Evolutionary conservation across 2,329 filamentous ascomycete genomes (phyloP).

Genomic region (Chaetothyriales sp.): DNA sequence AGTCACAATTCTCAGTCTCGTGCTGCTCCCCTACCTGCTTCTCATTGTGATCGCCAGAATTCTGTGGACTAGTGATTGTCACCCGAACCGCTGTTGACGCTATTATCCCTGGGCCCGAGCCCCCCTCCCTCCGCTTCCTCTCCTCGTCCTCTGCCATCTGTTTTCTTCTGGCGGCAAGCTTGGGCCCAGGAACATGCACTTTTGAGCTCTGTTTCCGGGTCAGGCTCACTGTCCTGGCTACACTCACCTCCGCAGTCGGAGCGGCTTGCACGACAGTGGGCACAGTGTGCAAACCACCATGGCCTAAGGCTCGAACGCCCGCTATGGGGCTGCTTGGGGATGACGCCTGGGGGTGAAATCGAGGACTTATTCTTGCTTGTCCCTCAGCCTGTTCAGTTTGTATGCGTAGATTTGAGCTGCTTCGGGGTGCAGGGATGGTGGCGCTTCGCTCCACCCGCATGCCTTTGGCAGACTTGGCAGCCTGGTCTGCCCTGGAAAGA

Average conservation of each 20-base stretch:
- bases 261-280: constrained; percentile 1
- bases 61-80: not conserved
- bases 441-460: not conserved
- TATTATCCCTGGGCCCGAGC: not conserved
- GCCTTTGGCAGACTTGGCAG: not conserved
- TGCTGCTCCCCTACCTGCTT: not conserved
- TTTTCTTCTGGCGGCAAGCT: constrained; percentile 6
- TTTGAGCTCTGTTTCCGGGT: constrained; percentile 14
- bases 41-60: too few relatives aligned
- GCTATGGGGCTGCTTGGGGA: not conserved
- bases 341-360: not conserved
- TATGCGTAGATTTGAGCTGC: not conserved
- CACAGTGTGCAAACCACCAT: not conserved
- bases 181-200: constrained; percentile 8
- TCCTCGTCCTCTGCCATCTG: not conserved
- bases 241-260: constrained; percentile 11
- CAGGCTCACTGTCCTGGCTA: constrained; percentile 16
- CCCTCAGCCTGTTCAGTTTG: not conserved
- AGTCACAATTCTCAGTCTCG: not conserved
- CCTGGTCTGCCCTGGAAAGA: not conserved
- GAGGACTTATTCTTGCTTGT: not conserved
- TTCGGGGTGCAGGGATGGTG: not conserved
- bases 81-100: not conserved
- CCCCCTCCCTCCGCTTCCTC: not conserved
- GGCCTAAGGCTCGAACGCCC: too few relatives aligned